Conservation (phyloP, 176 grass and related monocot species). For the Avena atlantica region DNA sequence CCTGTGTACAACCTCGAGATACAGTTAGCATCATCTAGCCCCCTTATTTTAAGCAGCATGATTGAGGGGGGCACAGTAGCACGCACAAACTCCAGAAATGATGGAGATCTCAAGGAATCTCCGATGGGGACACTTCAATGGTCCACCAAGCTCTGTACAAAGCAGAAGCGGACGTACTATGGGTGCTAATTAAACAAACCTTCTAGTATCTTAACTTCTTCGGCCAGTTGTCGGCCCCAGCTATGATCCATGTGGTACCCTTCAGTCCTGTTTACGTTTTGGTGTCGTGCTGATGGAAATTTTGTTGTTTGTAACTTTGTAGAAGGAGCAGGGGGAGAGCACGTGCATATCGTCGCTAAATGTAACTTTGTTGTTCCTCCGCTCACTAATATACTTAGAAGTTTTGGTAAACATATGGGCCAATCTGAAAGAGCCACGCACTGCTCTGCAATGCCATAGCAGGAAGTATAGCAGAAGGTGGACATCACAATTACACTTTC, state of each 20-base stretch:
- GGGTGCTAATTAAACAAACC: too few species aligned
- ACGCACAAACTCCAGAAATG: slow-evolving; percentile 53
- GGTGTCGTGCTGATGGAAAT: not conserved
- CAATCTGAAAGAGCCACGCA: not conserved
- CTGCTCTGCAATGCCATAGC: not conserved
- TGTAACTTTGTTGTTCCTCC: too few species aligned
- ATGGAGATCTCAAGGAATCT: slow-evolving; percentile 46
- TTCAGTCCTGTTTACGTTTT: not conserved
- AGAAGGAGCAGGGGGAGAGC: not conserved
- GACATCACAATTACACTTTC: not conserved
- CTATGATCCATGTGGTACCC: slow-evolving; percentile 9
- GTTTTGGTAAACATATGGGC: not conserved
- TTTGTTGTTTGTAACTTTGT: too few species aligned
- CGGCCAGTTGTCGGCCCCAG: not conserved
- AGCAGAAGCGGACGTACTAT: slow-evolving; percentile 2
- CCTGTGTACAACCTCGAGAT: not conserved
- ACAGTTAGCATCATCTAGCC: not conserved
- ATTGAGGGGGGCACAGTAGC: not conserved
- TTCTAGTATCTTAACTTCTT: not conserved
- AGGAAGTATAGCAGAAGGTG: not conserved
- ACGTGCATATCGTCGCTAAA: not conserved
- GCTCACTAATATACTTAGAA: too few species aligned
- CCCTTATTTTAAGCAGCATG: slow-evolving; percentile 22
- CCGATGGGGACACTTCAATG: not conserved
- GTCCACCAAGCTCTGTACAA: not conserved